These are phyloP conservation scores for Monilinia laxa DNA, from an alignment of 2,329 filamentous ascomycete genomes.

Conservation along the genomic window DNA sequence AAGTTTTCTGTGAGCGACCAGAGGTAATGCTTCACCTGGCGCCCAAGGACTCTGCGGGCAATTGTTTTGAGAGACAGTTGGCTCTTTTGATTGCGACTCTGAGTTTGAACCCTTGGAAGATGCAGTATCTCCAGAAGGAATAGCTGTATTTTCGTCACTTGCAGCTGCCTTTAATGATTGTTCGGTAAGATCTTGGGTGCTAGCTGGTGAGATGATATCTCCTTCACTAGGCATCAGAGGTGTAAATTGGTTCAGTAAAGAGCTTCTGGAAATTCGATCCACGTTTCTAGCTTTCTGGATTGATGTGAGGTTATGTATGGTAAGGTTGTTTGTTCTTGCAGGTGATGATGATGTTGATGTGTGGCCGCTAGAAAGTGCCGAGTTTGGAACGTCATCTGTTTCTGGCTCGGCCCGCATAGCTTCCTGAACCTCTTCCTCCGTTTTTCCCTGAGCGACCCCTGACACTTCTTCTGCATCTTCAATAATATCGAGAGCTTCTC, in stretches of 20 bases:
- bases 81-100: background rate
- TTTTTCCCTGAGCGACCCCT: background rate
- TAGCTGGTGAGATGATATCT: background rate
- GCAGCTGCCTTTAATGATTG: background rate
- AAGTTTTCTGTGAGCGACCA: background rate
- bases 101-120: too few species aligned
- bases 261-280: background rate
- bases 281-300: background rate
- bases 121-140: background rate
- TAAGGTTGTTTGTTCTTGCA: constrained; percentile 8
- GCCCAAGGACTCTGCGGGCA: constrained; percentile 26
- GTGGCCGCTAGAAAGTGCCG: constrained; percentile 8
- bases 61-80: background rate
- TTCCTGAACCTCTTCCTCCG: constrained; percentile 4
- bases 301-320: constrained; percentile 2
- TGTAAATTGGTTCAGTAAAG: background rate
- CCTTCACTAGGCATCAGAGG: background rate
- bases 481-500: background rate
- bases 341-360: constrained; percentile 14
- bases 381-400: constrained; percentile 6
- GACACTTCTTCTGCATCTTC: background rate
- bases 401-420: background rate
- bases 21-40: background rate
- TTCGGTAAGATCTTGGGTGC: constrained; percentile 1
- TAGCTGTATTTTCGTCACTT: background rate